Conservation (phyloP, 176 grass and related monocot species). For the Stipa capillata region DNA sequence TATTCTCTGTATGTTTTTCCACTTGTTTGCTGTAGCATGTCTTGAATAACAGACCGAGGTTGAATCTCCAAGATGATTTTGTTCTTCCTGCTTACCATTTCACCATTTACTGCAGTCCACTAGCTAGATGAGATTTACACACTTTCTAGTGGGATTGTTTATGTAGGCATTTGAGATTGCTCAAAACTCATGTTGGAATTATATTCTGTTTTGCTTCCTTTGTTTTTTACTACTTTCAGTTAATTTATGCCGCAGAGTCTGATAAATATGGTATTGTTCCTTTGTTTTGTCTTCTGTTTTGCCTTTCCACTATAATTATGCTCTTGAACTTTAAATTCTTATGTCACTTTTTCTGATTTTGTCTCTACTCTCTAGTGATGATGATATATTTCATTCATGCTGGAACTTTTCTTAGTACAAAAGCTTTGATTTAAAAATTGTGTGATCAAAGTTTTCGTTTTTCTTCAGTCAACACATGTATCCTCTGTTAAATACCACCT, state of each 20-base stretch:
- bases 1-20: not conserved
- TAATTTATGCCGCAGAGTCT: not conserved
- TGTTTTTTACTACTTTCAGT: not conserved
- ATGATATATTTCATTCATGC: not conserved
- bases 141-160: not conserved
- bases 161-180: not conserved
- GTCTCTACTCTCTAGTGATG: not conserved
- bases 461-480: not conserved
- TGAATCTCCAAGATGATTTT: not conserved
- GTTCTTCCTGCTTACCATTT: not conserved
- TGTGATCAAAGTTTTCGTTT: not conserved
- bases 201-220: slow-evolving; percentile 3
- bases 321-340: not conserved
- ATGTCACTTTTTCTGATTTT: not conserved
- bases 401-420: not conserved
- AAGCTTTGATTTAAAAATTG: not conserved
- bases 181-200: not conserved
- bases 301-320: not conserved
- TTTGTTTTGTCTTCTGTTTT: not conserved
- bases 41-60: not conserved
- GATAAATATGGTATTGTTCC: not conserved
- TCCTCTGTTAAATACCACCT: not conserved
- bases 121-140: not conserved
- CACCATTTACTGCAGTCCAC: not conserved
- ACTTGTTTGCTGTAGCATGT: not conserved